phyloP scores from a whole-genome alignment of 352 stramenopile genomes.

The Phytophthora melonis region DNA sequence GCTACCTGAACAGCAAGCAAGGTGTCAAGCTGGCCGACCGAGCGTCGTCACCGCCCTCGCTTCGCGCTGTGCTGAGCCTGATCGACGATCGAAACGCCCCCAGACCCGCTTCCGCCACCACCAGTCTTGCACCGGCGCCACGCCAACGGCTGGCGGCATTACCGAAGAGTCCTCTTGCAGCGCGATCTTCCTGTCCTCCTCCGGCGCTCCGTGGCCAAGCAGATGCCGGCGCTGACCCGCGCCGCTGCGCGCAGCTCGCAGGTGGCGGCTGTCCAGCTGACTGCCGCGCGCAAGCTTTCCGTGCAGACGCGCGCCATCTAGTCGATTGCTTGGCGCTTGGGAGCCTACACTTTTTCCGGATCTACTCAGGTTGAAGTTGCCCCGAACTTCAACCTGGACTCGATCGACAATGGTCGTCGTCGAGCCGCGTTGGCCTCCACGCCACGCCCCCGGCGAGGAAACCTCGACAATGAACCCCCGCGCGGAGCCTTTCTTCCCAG shows the following conservation, averaged over 20 bases:
- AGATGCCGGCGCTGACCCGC: slow-evolving; percentile 31
- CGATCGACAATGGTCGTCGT: slow-evolving; percentile 14
- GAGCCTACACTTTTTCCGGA: slow-evolving; percentile 4
- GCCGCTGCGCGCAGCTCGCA: slow-evolving; percentile 27
- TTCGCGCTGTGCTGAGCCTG: neutral
- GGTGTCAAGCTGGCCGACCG: neutral
- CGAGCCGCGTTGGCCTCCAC: neutral
- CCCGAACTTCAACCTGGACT: slow-evolving; percentile 11
- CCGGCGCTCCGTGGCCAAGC: slow-evolving; percentile 38
- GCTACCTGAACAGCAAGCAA: too few species aligned
- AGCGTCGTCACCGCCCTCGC: neutral
- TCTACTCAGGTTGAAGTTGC: slow-evolving; percentile 17
- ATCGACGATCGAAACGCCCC: neutral
- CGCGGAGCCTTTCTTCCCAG: neutral
- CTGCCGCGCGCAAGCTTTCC: neutral
- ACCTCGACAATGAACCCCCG: neutral
- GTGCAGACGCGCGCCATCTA: slow-evolving; percentile 19
- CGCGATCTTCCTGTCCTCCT: slow-evolving; percentile 22
- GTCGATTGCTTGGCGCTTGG: neutral
- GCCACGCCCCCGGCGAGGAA: neutral
- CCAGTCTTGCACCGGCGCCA: neutral
- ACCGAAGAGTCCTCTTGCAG: slow-evolving; percentile 12
- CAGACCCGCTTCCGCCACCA: neutral
- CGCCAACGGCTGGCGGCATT: slow-evolving; percentile 10
- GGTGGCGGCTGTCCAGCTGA: neutral